Evolutionary conservation across 1,139 yeast species (phyloP), one percentile per base, ranked within the genome.

Genomic region (Schizosaccharomyces versatilis): DNA sequence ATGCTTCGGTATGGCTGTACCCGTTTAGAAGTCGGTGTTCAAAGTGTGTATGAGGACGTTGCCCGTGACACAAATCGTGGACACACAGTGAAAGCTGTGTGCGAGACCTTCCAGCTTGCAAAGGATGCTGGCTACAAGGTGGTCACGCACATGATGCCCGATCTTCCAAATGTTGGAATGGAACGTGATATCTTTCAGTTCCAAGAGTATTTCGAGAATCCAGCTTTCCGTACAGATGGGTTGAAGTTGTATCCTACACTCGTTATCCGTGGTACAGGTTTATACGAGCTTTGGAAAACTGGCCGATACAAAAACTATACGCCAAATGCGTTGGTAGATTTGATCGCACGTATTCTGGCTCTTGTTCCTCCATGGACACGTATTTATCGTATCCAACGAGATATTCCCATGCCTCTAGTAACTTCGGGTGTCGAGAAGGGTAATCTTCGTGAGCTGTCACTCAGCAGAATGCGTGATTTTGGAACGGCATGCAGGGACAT

Each of bases 101-200:
- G 95, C 68, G 94, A 90, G 65, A 90, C 98, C 0, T 90, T 90
- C 71, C 86, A 86, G 0, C 79, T 84, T 52, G 95, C 98, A 32
- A 90, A 90, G 67, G 99, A 90, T 68, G 94, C 98, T 0, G 99
- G 99, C 6, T 90, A 88, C 69, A 90, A 90, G 68, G 94, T 90
- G 55, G 98, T 90, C 38, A 81, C 94, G 61, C 99, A 90, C 70
- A 90, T 90, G 99, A 90, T 90, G 99, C 99, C 99, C 17, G 98
- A 90, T 72, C 73, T 90, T 63, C 99, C 99, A 17, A 90, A 90
- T 64, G 96, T 90, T 55, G 98, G 98, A 14, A 84, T 88, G 95
- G 98, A 90, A 69, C 77, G 99, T 67, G 99, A 90, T 67, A 72
- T 90, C 61, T 95, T 86, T 63, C 99, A 90, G 69, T 90, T 90